A percentile compares a stretch with the other conserved stretches of the same genome.
These are phyloP conservation scores for Arthrobotrys sphaeroides DNA, from an alignment of 2,329 filamentous ascomycete genomes.

Conservation along the genomic window DNA sequence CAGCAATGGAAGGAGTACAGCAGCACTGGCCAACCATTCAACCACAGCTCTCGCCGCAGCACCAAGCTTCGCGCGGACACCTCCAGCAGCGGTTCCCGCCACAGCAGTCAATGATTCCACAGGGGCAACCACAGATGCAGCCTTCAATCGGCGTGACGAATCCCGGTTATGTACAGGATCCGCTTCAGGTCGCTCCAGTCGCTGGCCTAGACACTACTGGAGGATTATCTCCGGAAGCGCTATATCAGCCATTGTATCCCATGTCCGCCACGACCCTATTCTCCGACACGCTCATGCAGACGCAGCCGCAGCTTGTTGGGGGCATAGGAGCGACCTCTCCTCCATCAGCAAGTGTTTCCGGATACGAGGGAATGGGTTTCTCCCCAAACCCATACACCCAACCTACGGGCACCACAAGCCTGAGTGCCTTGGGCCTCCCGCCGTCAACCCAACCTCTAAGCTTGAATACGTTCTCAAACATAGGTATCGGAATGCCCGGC, in stretches of 20 bases:
- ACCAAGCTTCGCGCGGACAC: not conserved
- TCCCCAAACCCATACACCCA: not conserved
- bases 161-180: not conserved
- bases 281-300: not conserved
- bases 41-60: not conserved
- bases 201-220: not conserved
- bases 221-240: not conserved
- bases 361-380: not conserved
- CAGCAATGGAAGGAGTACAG: not conserved
- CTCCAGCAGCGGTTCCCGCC: not conserved
- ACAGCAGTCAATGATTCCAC: not conserved
- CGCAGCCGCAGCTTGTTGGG: not conserved
- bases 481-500: slow-evolving; percentile 1
- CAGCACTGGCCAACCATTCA: not conserved
- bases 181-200: not conserved
- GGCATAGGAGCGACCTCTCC: not conserved
- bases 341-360: not conserved
- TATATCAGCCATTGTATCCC: not conserved
- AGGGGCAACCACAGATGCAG: not conserved
- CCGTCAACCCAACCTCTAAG: slow-evolving; percentile 1
- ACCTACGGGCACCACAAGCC: slow-evolving; percentile 10
- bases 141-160: not conserved
- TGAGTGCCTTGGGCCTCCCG: slow-evolving; percentile 8
- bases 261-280: not conserved
- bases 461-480: not conserved